phyloP scores from a whole-genome alignment of 768 basidiomycete genomes.

The Pilatotrama ljubarskyi region DNA sequence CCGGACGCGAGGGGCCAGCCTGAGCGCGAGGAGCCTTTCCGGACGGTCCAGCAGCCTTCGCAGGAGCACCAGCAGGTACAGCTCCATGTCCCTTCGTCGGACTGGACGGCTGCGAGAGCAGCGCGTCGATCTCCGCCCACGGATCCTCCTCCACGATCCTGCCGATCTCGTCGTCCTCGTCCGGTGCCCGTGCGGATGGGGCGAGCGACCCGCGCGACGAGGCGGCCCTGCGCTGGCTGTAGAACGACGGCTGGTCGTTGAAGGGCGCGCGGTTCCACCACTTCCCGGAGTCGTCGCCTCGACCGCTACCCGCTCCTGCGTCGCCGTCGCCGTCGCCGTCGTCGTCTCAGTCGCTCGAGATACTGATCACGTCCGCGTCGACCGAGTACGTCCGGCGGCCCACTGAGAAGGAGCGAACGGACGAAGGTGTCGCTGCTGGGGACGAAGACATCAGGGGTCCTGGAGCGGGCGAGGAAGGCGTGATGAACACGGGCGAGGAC shows the following conservation, averaged over 20 bases:
- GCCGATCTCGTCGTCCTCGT: background rate
- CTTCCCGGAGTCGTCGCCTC: background rate
- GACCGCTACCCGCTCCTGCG: no score
- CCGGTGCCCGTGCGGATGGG: background rate
- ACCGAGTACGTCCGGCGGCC: background rate
- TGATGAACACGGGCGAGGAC: background rate
- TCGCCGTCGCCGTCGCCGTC: no score
- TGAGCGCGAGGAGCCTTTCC: background rate
- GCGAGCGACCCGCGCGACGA: background rate
- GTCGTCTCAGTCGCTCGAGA: slow-evolving; percentile 11
- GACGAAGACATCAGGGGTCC: background rate
- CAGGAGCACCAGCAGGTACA: no score
- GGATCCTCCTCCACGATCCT: background rate
- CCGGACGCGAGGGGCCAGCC: background rate
- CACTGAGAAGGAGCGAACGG: background rate
- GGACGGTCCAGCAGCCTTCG: no score
- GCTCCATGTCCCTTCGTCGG: no score
- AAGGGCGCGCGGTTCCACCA: background rate
- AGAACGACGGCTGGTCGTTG: slow-evolving; percentile 3
- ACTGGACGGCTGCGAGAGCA: background rate
- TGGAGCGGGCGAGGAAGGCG: background rate
- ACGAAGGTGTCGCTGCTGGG: background rate
- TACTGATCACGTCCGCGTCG: slow-evolving; percentile 5
- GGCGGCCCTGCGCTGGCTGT: slow-evolving; percentile 5
- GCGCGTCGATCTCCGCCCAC: background rate